Percentiles rank a stretch among this genome's conserved stretches.
Conservation (phyloP, 164 flowering plant species). For the Nymphaea colorata region DNA sequence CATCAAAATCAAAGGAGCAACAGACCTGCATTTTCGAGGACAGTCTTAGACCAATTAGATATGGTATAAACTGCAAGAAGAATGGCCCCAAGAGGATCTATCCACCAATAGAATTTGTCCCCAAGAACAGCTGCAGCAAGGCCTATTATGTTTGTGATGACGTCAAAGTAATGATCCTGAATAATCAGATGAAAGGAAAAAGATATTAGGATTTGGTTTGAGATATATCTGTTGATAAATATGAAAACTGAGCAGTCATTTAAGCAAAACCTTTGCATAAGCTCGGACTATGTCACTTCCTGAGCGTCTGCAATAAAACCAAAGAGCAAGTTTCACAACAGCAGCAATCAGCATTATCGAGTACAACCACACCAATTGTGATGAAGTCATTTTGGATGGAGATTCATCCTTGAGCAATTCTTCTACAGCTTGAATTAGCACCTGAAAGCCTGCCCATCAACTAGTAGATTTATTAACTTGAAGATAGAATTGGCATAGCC, state of each 20-base stretch:
- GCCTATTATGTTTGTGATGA: conserved; percentile 61
- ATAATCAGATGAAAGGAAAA: not conserved
- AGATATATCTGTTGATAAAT: not conserved
- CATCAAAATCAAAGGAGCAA: not conserved
- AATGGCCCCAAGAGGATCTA: conserved; percentile 67
- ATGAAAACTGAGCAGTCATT: not conserved
- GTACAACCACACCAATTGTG: conserved; percentile 65
- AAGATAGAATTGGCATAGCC: too few species aligned
- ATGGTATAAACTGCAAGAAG: conserved; percentile 55
- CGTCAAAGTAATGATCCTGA: conserved; percentile 80
- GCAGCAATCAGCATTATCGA: conserved; percentile 75
- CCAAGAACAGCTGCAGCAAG: conserved; percentile 64
- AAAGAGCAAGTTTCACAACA: conserved; percentile 60
- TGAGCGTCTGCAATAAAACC: conserved; percentile 83
- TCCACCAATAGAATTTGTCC: conserved; percentile 62
- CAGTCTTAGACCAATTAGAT: conserved; percentile 60
- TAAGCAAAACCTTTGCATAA: conserved; percentile 66
- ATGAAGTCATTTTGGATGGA: conserved; percentile 33
- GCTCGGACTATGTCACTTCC: conserved; percentile 85
- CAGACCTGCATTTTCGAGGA: conserved; percentile 72
- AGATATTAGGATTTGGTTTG: conserved; percentile 1
- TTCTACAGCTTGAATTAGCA: conserved; percentile 66
- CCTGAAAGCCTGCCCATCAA: conserved; percentile 66
- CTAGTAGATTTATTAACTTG: not conserved
- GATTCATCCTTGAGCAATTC: conserved; percentile 41